Evolutionary conservation across 139 green algal species (phyloP), one percentile per base, ranked within the genome.

Genomic region (Coccomyxa sp.): DNA sequence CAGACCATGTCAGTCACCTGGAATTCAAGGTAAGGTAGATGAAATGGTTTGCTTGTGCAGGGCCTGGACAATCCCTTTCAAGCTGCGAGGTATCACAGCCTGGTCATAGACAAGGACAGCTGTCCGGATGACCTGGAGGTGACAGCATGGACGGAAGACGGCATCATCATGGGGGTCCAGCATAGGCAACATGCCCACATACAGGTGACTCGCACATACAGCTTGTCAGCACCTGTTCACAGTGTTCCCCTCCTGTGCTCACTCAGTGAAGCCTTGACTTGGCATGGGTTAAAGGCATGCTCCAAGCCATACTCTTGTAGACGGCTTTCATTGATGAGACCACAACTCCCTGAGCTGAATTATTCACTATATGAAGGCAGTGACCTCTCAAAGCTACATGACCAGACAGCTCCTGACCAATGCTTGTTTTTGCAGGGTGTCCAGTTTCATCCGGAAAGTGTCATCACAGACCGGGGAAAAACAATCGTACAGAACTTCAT

Each of bases 361-460:
- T 64, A 6, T 31, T 4, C 5, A n/a, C n/a, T n/a, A n/a, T n/a
- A n/a, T n/a, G n/a, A n/a, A n/a, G n/a, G n/a, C n/a, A n/a, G n/a
- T n/a, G n/a, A n/a, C n/a, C n/a, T n/a, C n/a, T n/a, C n/a, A n/a
- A n/a, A n/a, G n/a, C n/a, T n/a, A n/a, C n/a, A n/a, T n/a, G n/a
- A n/a, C n/a, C n/a, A n/a, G n/a, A n/a, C n/a, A n/a, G n/a, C n/a
- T n/a, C n/a, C n/a, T n/a, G 50, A 64, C 2, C 27, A 58, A 64
- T 64, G 50, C 27, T 64, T 64, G 50, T 22, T 14, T 12, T 74
- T 84, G 73, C 86, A 93, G 86, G 93, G 95, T 6, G 95, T 99
- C 78, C 96, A 99, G 85, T 99, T 99, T 85, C 96, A 99, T 83
- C 96, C 96, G 6, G 96, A 98, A 82, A 92, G 81, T 78, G 97